A percentile compares a stretch with the other conserved stretches of the same genome.
phyloP scores from a whole-genome alignment of 805 yeast species.

The Metschnikowia peoriensis region DNA sequence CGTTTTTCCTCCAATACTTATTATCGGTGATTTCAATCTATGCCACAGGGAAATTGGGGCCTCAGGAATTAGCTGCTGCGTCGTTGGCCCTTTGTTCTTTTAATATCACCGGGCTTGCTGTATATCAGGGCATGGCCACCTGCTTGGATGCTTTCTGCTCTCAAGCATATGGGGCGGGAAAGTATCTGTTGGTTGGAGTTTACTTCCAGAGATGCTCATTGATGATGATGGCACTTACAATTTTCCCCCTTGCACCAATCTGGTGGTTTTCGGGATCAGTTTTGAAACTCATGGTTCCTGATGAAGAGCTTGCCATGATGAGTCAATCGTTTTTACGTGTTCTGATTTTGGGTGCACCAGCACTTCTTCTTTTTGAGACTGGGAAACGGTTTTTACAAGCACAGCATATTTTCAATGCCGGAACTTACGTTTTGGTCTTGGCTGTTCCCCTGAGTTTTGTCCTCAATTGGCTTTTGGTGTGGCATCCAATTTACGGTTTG shows the following conservation, averaged over 20 bases:
- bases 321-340: slow-evolving; percentile 61
- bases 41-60: slow-evolving; percentile 26
- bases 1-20: slow-evolving; percentile 26
- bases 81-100: slow-evolving; percentile 27
- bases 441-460: slow-evolving; percentile 71
- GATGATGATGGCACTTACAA: slow-evolving; percentile 23
- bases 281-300: slow-evolving; percentile 46
- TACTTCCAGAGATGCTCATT: slow-evolving; percentile 28
- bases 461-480: slow-evolving; percentile 69
- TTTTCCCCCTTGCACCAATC: slow-evolving; percentile 20
- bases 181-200: slow-evolving; percentile 22
- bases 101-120: slow-evolving; percentile 26
- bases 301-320: slow-evolving; percentile 45
- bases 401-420: slow-evolving; percentile 83
- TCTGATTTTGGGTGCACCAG: slow-evolving; percentile 72
- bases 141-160: slow-evolving; percentile 28
- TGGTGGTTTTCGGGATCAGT: slow-evolving; percentile 62
- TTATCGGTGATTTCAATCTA: slow-evolving; percentile 24
- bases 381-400: slow-evolving; percentile 82
- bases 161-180: slow-evolving; percentile 27
- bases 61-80: slow-evolving; percentile 27
- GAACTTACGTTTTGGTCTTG: slow-evolving; percentile 62
- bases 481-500: slow-evolving; percentile 64
- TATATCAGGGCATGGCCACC: slow-evolving; percentile 32
- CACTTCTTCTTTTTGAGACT: slow-evolving; percentile 72